A percentile compares a stretch with the other conserved stretches of the same genome.
Conservation (phyloP, 495 filamentous ascomycete genomes). For the Sporormia fimetaria region DNA sequence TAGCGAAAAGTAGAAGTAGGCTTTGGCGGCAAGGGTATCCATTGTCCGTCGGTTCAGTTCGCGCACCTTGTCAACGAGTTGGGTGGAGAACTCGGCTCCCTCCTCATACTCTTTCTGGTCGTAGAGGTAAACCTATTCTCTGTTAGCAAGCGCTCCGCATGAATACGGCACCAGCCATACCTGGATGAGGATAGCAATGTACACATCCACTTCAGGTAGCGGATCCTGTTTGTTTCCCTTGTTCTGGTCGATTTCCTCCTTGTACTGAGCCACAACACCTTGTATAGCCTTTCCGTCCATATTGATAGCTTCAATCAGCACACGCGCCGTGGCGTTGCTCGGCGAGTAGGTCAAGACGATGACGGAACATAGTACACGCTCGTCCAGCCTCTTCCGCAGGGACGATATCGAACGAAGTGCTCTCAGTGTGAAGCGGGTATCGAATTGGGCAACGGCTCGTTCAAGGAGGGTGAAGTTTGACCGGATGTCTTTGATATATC, state of each 20-base stretch:
- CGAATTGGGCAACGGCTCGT: constrained; percentile 84
- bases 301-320: constrained; percentile 56
- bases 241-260: constrained; percentile 50
- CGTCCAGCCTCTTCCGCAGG: constrained; percentile 76
- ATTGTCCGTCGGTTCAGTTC: constrained; percentile 83
- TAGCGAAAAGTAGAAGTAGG: constrained; percentile 94
- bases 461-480: constrained; percentile 84
- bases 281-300: constrained; percentile 49
- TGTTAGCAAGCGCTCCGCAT: not conserved
- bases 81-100: constrained; percentile 72
- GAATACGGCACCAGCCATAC: constrained; percentile 15
- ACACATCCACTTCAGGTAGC: constrained; percentile 84
- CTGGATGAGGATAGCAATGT: constrained; percentile 64
- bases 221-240: constrained; percentile 53
- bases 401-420: constrained; percentile 91
- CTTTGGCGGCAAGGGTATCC: constrained; percentile 84
- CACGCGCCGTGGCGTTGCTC: constrained; percentile 53
- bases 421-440: constrained; percentile 85
- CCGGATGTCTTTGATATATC: constrained; percentile 63
- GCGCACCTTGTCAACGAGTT: constrained; percentile 73
- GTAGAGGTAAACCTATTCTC: constrained; percentile 70
- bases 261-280: constrained; percentile 41
- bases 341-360: constrained; percentile 67
- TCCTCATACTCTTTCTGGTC: constrained; percentile 67
- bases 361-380: constrained; percentile 34